phyloP scores from a whole-genome alignment of 495 filamentous ascomycete genomes.

The Lasiosphaeriaceae sp. region DNA sequence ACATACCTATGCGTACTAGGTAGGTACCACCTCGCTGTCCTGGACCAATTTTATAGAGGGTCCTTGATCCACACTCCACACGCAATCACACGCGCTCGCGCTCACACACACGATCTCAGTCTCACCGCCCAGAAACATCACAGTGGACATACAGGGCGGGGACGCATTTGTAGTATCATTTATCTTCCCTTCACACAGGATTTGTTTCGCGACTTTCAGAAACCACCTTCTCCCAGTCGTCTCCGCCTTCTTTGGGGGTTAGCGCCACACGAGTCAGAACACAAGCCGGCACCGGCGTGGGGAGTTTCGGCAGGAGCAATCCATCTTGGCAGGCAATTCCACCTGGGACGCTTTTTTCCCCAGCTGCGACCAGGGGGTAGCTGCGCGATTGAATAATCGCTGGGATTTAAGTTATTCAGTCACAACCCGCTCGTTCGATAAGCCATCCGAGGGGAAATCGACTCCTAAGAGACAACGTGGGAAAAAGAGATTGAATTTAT shows the following conservation, averaged over 20 bases:
- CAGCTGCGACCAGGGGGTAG: not conserved
- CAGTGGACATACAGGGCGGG: too few relatives aligned
- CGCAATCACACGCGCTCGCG: too few relatives aligned
- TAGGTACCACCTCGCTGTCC: too few relatives aligned
- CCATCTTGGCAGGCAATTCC: constrained; percentile 4
- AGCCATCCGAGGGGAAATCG: not conserved
- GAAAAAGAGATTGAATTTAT: not conserved
- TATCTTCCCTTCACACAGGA: not conserved
- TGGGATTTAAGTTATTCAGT: constrained; percentile 1
- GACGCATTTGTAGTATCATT: too few relatives aligned
- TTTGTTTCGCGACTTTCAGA: not conserved
- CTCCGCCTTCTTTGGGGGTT: constrained; percentile 1
- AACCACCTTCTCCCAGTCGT: not conserved
- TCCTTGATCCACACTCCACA: too few relatives aligned
- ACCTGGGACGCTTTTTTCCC: not conserved
- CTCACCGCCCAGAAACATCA: too few relatives aligned
- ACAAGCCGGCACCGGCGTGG: constrained; percentile 12
- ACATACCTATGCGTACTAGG: too few relatives aligned
- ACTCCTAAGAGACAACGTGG: not conserved
- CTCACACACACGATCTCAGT: too few relatives aligned
- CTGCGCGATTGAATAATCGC: constrained; percentile 2
- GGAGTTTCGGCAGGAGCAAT: constrained; percentile 3
- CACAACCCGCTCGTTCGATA: not conserved
- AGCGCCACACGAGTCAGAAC: constrained; percentile 10
- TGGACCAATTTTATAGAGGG: too few relatives aligned